Conservation (phyloP, 768 basidiomycete genomes). For the Chalciporus pseudorubinellus region DNA sequence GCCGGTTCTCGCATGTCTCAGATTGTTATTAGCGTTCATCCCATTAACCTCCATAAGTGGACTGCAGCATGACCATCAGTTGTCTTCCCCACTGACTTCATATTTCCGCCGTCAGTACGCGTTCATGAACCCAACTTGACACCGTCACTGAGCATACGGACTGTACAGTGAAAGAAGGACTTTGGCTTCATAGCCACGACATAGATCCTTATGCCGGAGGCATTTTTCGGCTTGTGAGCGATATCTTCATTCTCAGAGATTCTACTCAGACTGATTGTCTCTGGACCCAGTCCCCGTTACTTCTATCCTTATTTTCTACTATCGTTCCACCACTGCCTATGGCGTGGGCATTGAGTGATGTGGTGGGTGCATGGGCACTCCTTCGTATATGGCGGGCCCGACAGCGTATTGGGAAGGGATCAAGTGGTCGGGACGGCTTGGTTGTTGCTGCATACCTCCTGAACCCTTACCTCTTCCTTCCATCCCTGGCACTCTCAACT, state of each 20-base stretch:
- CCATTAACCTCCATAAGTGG: slow-evolving; percentile 40
- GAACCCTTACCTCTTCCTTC: slow-evolving; percentile 84
- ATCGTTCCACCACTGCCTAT: slow-evolving; percentile 58
- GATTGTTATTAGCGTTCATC: slow-evolving; percentile 53
- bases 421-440: slow-evolving; percentile 52
- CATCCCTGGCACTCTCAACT: slow-evolving; percentile 79
- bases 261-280: neutral
- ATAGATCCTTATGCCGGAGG: slow-evolving; percentile 88
- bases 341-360: slow-evolving; percentile 72
- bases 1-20: slow-evolving; percentile 42
- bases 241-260: neutral
- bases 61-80: slow-evolving; percentile 68
- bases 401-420: slow-evolving; percentile 41
- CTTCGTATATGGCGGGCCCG: slow-evolving; percentile 66
- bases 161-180: slow-evolving; percentile 78
- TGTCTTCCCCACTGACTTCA: slow-evolving; percentile 80
- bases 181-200: slow-evolving; percentile 75
- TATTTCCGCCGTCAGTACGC: slow-evolving; percentile 65
- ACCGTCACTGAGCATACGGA: slow-evolving; percentile 8
- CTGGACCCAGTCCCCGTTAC: slow-evolving; percentile 67
- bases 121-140: neutral
- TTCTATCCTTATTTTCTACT: slow-evolving; percentile 72
- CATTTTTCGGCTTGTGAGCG: slow-evolving; percentile 77
- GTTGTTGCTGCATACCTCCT: slow-evolving; percentile 72
- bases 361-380: slow-evolving; percentile 64